phyloP scores from a whole-genome alignment of 805 yeast genomes.

The Yarrowia sp. region DNA sequence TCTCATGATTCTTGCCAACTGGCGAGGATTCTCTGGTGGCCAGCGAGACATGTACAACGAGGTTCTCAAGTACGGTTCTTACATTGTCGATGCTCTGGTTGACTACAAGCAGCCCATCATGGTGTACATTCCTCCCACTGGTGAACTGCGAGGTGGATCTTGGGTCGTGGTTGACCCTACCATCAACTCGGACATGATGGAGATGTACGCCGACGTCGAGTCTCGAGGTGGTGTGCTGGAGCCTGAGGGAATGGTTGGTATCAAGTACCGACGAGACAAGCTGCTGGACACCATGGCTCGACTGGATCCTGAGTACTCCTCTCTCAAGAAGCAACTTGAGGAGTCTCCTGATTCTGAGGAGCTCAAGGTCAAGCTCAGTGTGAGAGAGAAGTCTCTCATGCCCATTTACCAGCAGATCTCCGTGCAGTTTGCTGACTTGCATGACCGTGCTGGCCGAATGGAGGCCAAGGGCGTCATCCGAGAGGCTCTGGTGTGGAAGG shows the following conservation, averaged over 20 bases:
- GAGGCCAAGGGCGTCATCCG: conserved; percentile 87
- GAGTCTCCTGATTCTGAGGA: conserved; percentile 53
- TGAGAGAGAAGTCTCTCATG: conserved; percentile 72
- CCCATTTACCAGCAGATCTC: conserved; percentile 91
- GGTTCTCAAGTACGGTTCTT: conserved; percentile 94
- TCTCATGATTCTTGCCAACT: conserved; percentile 93
- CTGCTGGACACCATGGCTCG: conserved; percentile 87
- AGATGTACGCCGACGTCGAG: conserved; percentile 96
- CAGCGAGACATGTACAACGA: conserved; percentile 99
- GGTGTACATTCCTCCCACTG: conserved; percentile 96
- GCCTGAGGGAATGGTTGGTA: conserved; percentile 99
- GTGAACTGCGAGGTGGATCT: conserved; percentile 99
- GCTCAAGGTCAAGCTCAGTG: conserved; percentile 61
- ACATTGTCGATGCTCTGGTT: conserved; percentile 93
- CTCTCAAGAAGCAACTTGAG: conserved; percentile 52
- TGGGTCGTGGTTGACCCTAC: conserved; percentile 99
- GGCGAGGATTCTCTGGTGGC: conserved; percentile 99
- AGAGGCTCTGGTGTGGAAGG: conserved; percentile 77
- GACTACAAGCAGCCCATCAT: conserved; percentile 95
- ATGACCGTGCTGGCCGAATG: conserved; percentile 97
- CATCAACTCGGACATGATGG: conserved; percentile 95
- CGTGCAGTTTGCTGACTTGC: conserved; percentile 95
- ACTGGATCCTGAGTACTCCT: conserved; percentile 72
- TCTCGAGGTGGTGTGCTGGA: conserved; percentile 97
- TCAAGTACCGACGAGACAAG: conserved; percentile 93